Evolutionary conservation across 1,284 basidiomycete genomes (phyloP), one percentile per base, ranked within the genome.

Genomic region (Ustilago lituana): DNA sequence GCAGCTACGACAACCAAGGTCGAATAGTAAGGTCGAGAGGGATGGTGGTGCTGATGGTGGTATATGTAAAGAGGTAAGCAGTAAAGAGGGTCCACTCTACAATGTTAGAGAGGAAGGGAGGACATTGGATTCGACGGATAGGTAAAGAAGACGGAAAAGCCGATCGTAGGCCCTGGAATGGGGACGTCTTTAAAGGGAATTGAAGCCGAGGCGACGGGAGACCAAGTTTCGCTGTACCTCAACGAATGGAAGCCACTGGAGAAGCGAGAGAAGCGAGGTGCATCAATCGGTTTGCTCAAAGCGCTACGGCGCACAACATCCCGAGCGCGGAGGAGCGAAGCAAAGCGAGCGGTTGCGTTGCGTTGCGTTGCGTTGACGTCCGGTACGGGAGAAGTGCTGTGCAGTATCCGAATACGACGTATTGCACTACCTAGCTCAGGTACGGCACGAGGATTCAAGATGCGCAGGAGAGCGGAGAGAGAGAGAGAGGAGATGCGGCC

Each of bases 241-340:
- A 41, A 32, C 43, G 15, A 40, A 56, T 57, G 33, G 54, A 57
- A 57, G 54, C 54, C 24, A n/a, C 26, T 26, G 31, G 36, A 58
- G 51, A 65, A 65, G 55, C 62, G 62, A 59, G 47, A 38, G 55
- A 65, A 65, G 62, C 62, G 51, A 55, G 47, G 9, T 65, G 62
- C 62, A 59, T 58, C 40, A 20, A 23, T 36, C 19, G 38, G n/a
- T n/a, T n/a, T n/a, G n/a, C n/a, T n/a, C n/a, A n/a, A n/a, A 49
- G 35, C 11, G 35, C 19, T 22, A 20, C 38, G 48, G 47, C 35
- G 24, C 24, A 41, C 52, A 54, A 51, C 59, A 50, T 4, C 26
- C 46, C 29, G 36, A 43, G 37, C 7, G 38, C 38, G 23, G 29
- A 27, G 27, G 27, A 3, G 27, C n/a, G n/a, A n/a, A n/a, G n/a